Base-by-base conservation (phyloP, 257 asterid species). In the Thymus mandschuricus region DNA sequence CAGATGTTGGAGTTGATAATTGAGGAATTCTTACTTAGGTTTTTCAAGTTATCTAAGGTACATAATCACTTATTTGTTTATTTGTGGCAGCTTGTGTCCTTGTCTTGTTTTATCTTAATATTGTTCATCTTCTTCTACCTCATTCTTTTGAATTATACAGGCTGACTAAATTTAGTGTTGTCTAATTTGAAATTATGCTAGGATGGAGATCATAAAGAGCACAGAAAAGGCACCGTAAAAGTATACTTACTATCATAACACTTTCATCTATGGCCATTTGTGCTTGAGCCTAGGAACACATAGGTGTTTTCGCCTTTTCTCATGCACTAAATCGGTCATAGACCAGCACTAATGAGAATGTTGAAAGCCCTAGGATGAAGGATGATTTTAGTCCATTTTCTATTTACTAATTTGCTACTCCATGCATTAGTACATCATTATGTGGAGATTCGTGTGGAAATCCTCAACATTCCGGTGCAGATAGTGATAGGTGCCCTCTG, bases 41-140 rank as follows among this genome's bases (percentile, higher is more conserved):
- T 79, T 82, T 77, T 83, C 81, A 79, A 85, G 75, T 74, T 81
- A 74, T 70, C 78, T 59, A 81, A 89, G 98, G 98, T 92, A 89
- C 85, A 76, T 60, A 81, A 60, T 80, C 78, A 64, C 74, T 73
- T 71, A 55, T 75, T 75, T 21, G 21, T 21, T 21, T 21, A 21
- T 21, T 21, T 70, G 21, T 21, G 0, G 21, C 21, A 21, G 21
- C 21, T 21, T 21, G 49, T 73, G 60, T 56, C 46, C 58, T 69
- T 55, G 13, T 75, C 13, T 60, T 69, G 52, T 70, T 84, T 66
- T 74, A 68, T 76, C 72, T 74, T 40, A 21, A 45, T 44, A 13
- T 28, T 10, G 27, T 4, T 45, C 38, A 38, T 38, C 12, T 29
- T 48, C 69, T 27, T 75, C 79, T 71, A 68, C 74, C 75, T 71